phyloP scores from a whole-genome alignment of 2,329 filamentous ascomycete species.

The Ceratocystis smalleyi region DNA sequence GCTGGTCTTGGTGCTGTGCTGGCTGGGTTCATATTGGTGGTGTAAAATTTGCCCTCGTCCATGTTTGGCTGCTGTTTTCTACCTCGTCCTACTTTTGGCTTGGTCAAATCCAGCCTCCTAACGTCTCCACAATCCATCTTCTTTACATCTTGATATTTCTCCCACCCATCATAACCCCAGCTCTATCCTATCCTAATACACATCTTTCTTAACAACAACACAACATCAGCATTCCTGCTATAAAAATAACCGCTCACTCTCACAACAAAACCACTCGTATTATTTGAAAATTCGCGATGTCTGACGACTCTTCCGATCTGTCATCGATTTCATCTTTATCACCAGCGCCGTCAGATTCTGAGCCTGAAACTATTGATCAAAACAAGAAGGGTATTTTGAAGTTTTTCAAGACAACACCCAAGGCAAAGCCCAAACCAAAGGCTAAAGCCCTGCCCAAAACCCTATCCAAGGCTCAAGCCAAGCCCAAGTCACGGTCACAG shows the following conservation, averaged over 20 bases:
- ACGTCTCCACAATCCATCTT: constrained; percentile 15
- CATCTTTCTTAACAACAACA: constrained; percentile 1
- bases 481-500: constrained; percentile 30
- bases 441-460: constrained; percentile 12
- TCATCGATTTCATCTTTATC: constrained; percentile 40
- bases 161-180: neutral
- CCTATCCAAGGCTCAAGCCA: constrained; percentile 22
- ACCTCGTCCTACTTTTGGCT: constrained; percentile 14
- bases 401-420: constrained; percentile 35
- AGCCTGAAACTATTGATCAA: constrained; percentile 40
- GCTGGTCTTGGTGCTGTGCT: neutral
- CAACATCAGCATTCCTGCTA: neutral
- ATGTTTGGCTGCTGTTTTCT: constrained; percentile 12
- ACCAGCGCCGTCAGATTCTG: constrained; percentile 30
- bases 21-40: constrained; percentile 5
- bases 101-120: constrained; percentile 11
- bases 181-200: neutral
- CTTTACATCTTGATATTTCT: constrained; percentile 3
- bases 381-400: constrained; percentile 46
- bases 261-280: neutral
- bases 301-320: constrained; percentile 47
- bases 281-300: constrained; percentile 17
- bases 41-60: constrained; percentile 11
- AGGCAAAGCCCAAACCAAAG: constrained; percentile 25
- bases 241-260: neutral